phyloP scores from a whole-genome alignment of 345 rosid genomes.

The Dovyalis caffra region DNA sequence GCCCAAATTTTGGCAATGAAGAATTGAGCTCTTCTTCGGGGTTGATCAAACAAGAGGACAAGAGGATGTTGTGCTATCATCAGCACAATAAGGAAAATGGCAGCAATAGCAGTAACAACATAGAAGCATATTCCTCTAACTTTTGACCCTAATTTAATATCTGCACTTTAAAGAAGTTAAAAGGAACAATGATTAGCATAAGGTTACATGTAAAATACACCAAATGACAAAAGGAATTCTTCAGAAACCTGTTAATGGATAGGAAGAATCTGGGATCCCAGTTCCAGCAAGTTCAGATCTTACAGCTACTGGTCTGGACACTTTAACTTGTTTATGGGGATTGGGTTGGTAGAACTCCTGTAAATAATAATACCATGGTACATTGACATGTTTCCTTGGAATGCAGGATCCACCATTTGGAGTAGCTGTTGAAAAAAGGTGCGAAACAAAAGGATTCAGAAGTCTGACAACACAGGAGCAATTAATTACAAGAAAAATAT shows the following conservation, averaged over 20 bases:
- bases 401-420: conserved; percentile 25
- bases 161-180: conserved; percentile 41
- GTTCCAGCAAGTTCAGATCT: conserved; percentile 67
- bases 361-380: conserved; percentile 23
- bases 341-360: conserved; percentile 22
- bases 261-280: conserved; percentile 47
- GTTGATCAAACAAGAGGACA: conserved; percentile 69
- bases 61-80: conserved; percentile 77
- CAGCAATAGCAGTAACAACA: conserved; percentile 54
- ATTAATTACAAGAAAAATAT: background rate
- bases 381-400: conserved; percentile 28
- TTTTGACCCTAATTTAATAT: conserved; percentile 50
- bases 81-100: conserved; percentile 53
- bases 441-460: background rate
- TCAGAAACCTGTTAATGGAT: conserved; percentile 59
- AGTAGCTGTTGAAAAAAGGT: conserved; percentile 31
- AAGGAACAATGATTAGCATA: conserved; percentile 1
- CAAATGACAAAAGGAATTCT: background rate
- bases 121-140: conserved; percentile 82
- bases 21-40: conserved; percentile 69
- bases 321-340: conserved; percentile 24
- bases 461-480: background rate
- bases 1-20: conserved; percentile 81
- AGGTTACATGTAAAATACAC: background rate
- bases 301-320: conserved; percentile 30